Percentiles rank a stretch among this genome's conserved stretches.
phyloP scores from a whole-genome alignment of 23 red algal species.

The Gracilaria domingensis region DNA sequence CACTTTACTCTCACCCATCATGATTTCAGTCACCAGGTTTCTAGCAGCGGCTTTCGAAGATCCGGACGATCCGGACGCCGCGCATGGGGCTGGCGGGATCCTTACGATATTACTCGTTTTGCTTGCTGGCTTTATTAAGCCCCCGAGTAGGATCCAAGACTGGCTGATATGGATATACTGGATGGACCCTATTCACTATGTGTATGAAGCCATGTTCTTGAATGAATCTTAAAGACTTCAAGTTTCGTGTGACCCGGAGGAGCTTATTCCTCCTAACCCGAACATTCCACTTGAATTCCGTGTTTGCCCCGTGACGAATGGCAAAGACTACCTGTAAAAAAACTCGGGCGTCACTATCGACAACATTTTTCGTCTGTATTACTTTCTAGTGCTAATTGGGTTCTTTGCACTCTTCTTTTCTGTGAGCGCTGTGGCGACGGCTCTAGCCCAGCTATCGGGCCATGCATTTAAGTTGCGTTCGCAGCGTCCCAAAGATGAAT shows the following conservation, averaged over 20 bases:
- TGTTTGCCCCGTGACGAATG: constrained; percentile 68
- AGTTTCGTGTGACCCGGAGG: constrained; percentile 68
- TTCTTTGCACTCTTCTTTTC: constrained; percentile 59
- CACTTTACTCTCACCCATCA: constrained; percentile 26
- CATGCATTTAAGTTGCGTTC: constrained; percentile 8
- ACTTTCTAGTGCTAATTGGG: constrained; percentile 71
- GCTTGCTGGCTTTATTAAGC: constrained; percentile 79
- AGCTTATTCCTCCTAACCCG: constrained; percentile 54
- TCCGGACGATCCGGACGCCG: constrained; percentile 62
- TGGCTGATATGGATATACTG: constrained; percentile 96
- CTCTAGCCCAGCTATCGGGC: constrained; percentile 37
- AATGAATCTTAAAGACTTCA: constrained; percentile 87
- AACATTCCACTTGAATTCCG: constrained; percentile 56
- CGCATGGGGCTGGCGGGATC: constrained; percentile 51
- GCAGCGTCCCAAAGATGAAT: neutral
- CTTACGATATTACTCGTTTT: constrained; percentile 79
- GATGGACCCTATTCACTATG: constrained; percentile 87
- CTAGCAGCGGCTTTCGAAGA: constrained; percentile 45
- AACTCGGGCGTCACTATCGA: constrained; percentile 47
- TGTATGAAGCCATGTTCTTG: constrained; percentile 70
- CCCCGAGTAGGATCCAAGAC: constrained; percentile 52
- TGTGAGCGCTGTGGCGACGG: constrained; percentile 24
- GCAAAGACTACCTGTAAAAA: constrained; percentile 56
- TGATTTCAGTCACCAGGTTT: constrained; percentile 62
- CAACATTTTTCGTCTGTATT: constrained; percentile 70